Evolutionary conservation across 495 filamentous ascomycete genomes (phyloP).

Genomic region (Lineolata rhizophorae): DNA sequence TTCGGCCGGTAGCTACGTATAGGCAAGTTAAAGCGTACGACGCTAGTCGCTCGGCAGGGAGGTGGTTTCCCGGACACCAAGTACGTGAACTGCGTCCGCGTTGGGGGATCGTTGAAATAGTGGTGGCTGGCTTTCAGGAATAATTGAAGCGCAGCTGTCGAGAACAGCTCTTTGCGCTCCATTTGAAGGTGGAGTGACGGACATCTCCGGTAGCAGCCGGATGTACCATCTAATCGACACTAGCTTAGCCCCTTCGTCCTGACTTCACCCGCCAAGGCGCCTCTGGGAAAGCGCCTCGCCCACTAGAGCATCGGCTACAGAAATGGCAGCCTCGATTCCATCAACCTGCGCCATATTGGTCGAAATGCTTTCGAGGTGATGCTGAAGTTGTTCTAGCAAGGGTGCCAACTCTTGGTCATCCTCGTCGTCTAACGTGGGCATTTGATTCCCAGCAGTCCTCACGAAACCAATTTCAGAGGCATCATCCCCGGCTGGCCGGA

Average conservation of each 20-base stretch:
- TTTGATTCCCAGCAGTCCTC: too few relatives aligned
- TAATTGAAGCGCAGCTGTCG: too few relatives aligned
- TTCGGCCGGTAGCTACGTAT: too few relatives aligned
- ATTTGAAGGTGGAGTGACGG: too few relatives aligned
- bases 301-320: conserved; percentile 9
- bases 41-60: too few relatives aligned
- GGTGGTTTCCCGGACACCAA: too few relatives aligned
- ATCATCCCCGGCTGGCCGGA: conserved; percentile 1
- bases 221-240: neutral
- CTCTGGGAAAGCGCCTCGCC: conserved; percentile 2
- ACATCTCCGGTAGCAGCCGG: neutral
- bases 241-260: neutral
- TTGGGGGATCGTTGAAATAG: too few relatives aligned
- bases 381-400: conserved; percentile 24
- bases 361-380: conserved; percentile 34
- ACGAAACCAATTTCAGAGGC: conserved; percentile 5
- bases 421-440: too few relatives aligned
- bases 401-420: conserved; percentile 15
- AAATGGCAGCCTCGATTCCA: conserved; percentile 16
- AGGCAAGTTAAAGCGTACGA: too few relatives aligned
- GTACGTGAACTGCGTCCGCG: too few relatives aligned
- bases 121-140: too few relatives aligned
- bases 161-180: too few relatives aligned
- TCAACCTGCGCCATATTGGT: conserved; percentile 28
- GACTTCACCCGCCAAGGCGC: neutral